Evolutionary conservation across 2,329 filamentous ascomycete species (phyloP), one percentile per base, ranked within the genome.

Genomic region (Venturia effusa): DNA sequence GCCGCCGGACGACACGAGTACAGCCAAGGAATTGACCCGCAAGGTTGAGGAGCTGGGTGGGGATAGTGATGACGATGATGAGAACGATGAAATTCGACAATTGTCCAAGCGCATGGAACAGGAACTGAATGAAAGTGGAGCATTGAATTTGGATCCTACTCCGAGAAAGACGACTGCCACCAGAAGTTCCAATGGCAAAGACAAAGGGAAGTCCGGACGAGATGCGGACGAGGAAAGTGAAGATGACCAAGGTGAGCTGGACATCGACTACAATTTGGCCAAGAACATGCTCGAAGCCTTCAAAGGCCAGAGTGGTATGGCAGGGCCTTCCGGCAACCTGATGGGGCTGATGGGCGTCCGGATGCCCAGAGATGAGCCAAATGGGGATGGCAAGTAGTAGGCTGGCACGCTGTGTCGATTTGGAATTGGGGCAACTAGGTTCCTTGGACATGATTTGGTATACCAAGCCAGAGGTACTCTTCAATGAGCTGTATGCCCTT

Each of bases 211-310:
- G 34, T 51, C 48, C n/a, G 30, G 22, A 13, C 61, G 43, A n/a
- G 61, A 63, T 24, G 43, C 64, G 13, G 45, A 3, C n/a, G 51
- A 63, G n/a, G 54, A 27, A 13, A 57, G 24, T 24, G 37, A 59
- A 15, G 59, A 83, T 10, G 79, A 78, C 11, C 74, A 74, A 32
- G 68, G 83, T 0, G 85, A 88, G 62, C 83, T 94, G 4, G 81
- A 92, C 67, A 84, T 94, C 34, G 90, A 97, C 72, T 89, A 92
- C 68, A 93, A 94, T 66, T 80, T 99, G 30, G 92, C 90, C 22
- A 91, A 89, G 74, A 97, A 97, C 70, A 79, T 99, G 63, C 79
- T 99, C 1, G 91, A 97, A 74, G 93, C 90, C 69, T 92, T 99
- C 76, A 95, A 96, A 72, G 88, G 89, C 19, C 93, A 97, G 74